Evolutionary conservation across 2,329 filamentous ascomycete genomes (phyloP).

Genomic region (Pleoardoris graminearum): DNA sequence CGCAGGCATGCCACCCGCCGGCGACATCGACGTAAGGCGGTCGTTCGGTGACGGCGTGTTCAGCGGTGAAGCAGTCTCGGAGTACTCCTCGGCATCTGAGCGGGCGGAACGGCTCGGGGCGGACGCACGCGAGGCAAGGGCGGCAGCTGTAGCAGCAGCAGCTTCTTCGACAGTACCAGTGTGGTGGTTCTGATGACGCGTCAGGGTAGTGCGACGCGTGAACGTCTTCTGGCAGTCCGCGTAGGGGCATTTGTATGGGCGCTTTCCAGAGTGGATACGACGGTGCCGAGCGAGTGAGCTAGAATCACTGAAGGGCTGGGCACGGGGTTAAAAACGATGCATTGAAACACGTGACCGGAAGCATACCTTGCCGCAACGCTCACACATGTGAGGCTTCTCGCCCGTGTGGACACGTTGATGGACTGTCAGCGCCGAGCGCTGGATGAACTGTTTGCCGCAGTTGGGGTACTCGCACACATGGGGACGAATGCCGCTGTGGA

Average conservation of each 20-base stretch:
- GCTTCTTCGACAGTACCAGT: slow-evolving; percentile 94
- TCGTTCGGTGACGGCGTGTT: slow-evolving; percentile 85
- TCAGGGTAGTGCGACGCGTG: slow-evolving; percentile 91
- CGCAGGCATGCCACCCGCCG: slow-evolving; percentile 71
- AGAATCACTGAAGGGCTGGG: slow-evolving; percentile 90
- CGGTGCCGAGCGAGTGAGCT: slow-evolving; percentile 92
- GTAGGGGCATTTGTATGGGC: slow-evolving; percentile 96
- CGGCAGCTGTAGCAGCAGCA: slow-evolving; percentile 83
- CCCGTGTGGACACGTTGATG: slow-evolving; percentile 95
- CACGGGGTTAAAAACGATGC: slow-evolving; percentile 34
- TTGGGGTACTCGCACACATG: slow-evolving; percentile 88
- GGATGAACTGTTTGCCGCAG: slow-evolving; percentile 96
- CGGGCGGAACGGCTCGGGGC: slow-evolving; percentile 57
- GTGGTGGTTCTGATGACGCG: slow-evolving; percentile 93
- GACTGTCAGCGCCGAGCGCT: slow-evolving; percentile 91
- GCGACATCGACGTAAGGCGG: slow-evolving; percentile 77
- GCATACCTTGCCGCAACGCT: slow-evolving; percentile 89
- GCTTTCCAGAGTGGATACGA: slow-evolving; percentile 91
- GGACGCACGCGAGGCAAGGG: slow-evolving; percentile 64
- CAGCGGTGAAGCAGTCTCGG: slow-evolving; percentile 71
- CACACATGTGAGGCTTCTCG: slow-evolving; percentile 98
- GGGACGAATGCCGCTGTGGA: slow-evolving; percentile 87
- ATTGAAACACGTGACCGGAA: slow-evolving; percentile 4
- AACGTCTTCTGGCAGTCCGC: slow-evolving; percentile 99
- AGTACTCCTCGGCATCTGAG: slow-evolving; percentile 72